Evolutionary conservation across 2,329 filamentous ascomycete species (phyloP), one percentile per base, ranked within the genome.

Genomic region (Hymenoscyphus albidus): DNA sequence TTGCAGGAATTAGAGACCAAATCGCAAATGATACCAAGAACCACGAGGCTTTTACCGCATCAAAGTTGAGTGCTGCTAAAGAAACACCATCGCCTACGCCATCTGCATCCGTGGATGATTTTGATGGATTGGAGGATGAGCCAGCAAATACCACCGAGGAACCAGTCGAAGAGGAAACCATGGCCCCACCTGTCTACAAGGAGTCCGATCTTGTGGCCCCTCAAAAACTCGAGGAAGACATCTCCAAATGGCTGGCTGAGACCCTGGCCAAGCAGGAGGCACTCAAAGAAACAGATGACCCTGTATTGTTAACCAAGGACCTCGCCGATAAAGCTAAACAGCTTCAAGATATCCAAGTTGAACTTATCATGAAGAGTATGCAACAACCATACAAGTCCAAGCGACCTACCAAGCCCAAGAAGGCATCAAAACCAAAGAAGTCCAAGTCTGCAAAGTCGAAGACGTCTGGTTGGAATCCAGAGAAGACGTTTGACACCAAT

Each of bases 61-160:
- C 81, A 1, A 76, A 80, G 31, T 76, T 78, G 6, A 80, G 71
- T 66, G 77, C 72, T 58, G 72, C 71, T 67, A 73, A 74, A 55
- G 77, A 71, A 59, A 75, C 73, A 18, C 70, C 77, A 58, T 74
- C 78, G 10, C 79, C 82, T 32, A 75, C 80, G 32, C 77, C 81
- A 9, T 75, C 79, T 9, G 75, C 79, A 16, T 5, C n/a, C 61
- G 76, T 70, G 56, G 74, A 73, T 48, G 85, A 86, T 2, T 87
- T 91, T 72, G 91, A 88, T 40, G 90, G 87, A n/a, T 85, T 95
- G 0, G 93, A 96, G 68, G 92, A 95, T 61, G 89, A 92, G n/a
- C 69, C 72, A n/a, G 48, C 66, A 14, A 73, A 75, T 7, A 38
- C 67, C 14, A 72, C 75, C 7, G 74, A 74, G 2, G 74, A 72